Evolutionary conservation across 192 early-diverging fungal genomes (phyloP).

Genomic region (Rhizophagus clarus): DNA sequence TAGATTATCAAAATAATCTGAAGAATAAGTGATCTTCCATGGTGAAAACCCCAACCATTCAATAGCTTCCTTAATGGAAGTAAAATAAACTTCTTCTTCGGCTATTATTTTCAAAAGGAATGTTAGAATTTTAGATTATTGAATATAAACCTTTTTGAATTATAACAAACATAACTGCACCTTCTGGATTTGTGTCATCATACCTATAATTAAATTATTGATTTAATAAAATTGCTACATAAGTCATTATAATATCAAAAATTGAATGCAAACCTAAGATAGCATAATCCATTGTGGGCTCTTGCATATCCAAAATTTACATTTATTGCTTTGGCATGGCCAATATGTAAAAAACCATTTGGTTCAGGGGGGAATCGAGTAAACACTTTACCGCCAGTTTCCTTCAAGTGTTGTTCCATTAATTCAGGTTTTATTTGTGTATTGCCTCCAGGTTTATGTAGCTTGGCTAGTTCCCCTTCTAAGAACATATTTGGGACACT

Average conservation of each 20-base stretch:
- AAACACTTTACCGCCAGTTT: constrained; percentile 87
- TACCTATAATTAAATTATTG: constrained; percentile 36
- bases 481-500: constrained; percentile 74
- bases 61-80: constrained; percentile 90
- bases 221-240: background rate
- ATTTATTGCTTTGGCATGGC: constrained; percentile 99
- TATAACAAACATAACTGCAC: background rate
- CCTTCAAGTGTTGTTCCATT: constrained; percentile 87
- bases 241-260: constrained; percentile 38
- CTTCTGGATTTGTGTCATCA: constrained; percentile 66
- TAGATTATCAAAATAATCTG: constrained; percentile 95
- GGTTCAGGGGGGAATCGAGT: constrained; percentile 99
- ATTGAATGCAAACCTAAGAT: constrained; percentile 66
- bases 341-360: constrained; percentile 98
- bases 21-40: constrained; percentile 91
- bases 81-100: constrained; percentile 96
- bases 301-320: constrained; percentile 99
- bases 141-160: no score
- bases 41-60: constrained; percentile 97
- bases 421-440: constrained; percentile 91
- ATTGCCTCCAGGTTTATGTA: constrained; percentile 97
- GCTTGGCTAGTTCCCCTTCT: constrained; percentile 88
- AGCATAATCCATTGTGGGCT: constrained; percentile 84
- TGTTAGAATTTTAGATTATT: no score
- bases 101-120: constrained; percentile 50